Conservation (phyloP, 2,329 filamentous ascomycete genomes). For the Ceratocystis huliohia region DNA sequence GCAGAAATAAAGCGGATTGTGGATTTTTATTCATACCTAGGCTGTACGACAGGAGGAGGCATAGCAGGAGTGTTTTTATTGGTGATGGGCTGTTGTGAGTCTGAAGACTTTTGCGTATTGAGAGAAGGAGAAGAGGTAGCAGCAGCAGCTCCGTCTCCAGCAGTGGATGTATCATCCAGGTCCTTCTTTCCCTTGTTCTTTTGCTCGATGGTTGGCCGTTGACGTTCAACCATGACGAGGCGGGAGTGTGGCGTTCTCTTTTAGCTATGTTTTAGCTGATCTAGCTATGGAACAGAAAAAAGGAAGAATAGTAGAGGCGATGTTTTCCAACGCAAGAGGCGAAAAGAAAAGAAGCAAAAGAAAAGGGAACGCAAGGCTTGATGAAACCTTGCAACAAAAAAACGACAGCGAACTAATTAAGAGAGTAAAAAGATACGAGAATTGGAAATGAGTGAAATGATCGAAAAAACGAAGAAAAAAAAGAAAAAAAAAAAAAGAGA, state of each 20-base stretch:
- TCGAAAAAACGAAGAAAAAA: neutral
- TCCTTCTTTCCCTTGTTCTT: neutral
- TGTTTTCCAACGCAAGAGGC: neutral
- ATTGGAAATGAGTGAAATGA: neutral
- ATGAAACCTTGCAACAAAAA: neutral
- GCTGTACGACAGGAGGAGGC: neutral
- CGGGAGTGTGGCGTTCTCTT: neutral
- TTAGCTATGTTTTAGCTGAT: neutral
- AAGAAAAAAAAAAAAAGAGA: neutral
- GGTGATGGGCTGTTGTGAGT: neutral
- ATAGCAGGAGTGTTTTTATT: neutral
- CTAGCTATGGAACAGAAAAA: constrained; percentile 1
- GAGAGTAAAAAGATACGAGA: constrained; percentile 1
- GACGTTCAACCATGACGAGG: neutral
- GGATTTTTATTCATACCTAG: neutral
- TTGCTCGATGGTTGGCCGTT: neutral
- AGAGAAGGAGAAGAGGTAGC: neutral
- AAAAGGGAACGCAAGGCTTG: neutral
- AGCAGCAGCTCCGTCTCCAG: neutral
- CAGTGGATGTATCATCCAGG: neutral
- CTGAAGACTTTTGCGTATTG: neutral
- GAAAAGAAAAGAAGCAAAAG: neutral
- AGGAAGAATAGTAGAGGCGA: neutral
- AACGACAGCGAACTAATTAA: neutral
- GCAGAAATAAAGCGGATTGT: neutral